Base-by-base conservation (phyloP, 2,329 filamentous ascomycete species). In the Claviceps cyperi region DNA sequence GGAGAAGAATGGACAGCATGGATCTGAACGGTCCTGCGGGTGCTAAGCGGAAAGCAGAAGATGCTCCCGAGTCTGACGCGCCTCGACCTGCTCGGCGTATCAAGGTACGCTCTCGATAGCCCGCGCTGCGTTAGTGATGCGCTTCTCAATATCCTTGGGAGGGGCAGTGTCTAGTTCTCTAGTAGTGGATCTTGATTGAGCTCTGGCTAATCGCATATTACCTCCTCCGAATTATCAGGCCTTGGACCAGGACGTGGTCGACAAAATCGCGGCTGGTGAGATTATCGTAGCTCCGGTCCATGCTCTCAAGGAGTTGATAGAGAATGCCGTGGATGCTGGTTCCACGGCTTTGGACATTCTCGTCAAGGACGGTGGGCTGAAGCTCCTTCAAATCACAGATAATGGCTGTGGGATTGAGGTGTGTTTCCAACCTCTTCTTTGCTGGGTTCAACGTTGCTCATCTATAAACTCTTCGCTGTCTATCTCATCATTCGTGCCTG, bases 241-340 rank as follows among this genome's bases (percentile, higher is more conserved):
- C 14, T 77, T 98, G 24, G 86, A 94, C 60, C 82, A 86, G 55
- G 84, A 92, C 69, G 92, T 98, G 21, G 86, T 98, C 56, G 98
- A 97, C 73, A 98, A 97, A 66, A 98, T 98, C 57, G 92, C 92
- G 1, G 92, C 92, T 0, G 92, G 92, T 19, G 92, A 98, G 66
- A 98, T 98, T 59, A 98, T 98, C 53, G 89, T 98, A 46, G 91
- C 92, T 2, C 94, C 92, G 0, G 89, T 96, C 28, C 88, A 98
- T 66, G 92, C 94, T 3, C 68, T 98, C 51, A 98, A 98, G 67
- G 92, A 98, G 64, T 72, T 98, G 47, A 89, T 98, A 13, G 92
- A 98, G 65, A 98, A 98, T 60, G 84, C 92, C 4, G 89, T 98
- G 15, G 94, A 98, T 68, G 92, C 94, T n/a, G 91, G 92, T 5